Evolutionary conservation across 306 rosid species (phyloP).

Genomic region (Pterocarpus santalinus): DNA sequence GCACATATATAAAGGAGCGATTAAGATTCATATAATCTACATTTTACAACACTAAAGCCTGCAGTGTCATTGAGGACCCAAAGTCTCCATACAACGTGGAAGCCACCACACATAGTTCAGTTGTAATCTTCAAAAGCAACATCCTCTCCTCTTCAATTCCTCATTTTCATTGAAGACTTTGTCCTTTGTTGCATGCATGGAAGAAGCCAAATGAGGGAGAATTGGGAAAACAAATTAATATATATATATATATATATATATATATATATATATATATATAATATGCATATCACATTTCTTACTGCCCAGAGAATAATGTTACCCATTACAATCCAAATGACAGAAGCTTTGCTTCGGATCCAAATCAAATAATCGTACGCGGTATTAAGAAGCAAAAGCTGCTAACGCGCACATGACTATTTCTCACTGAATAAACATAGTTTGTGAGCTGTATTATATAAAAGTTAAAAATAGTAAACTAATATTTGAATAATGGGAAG

Average conservation of each 20-base stretch:
- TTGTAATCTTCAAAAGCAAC: slow-evolving; percentile 29
- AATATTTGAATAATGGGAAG: too few relatives aligned
- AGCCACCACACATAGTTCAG: neutral
- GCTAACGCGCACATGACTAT: slow-evolving; percentile 3
- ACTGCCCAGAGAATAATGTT: neutral
- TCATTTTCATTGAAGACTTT: neutral
- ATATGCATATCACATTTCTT: neutral
- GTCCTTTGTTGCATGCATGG: slow-evolving; percentile 35
- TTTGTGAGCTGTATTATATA: neutral
- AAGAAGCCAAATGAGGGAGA: neutral
- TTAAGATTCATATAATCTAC: neutral
- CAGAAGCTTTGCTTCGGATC: slow-evolving; percentile 9
- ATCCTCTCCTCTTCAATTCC: slow-evolving; percentile 2
- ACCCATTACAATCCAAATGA: slow-evolving; percentile 6
- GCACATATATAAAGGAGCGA: neutral
- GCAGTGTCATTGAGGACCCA: neutral
- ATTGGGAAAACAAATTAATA: neutral
- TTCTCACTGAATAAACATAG: neutral
- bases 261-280: neutral
- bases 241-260: neutral
- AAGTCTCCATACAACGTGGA: slow-evolving; percentile 22
- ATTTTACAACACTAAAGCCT: slow-evolving; percentile 29
- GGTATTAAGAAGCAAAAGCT: slow-evolving; percentile 9
- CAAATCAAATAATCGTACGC: neutral
- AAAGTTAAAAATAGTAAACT: neutral